Evolutionary conservation across 2,329 filamentous ascomycete genomes (phyloP).

Genomic region (Claviceps capensis): DNA sequence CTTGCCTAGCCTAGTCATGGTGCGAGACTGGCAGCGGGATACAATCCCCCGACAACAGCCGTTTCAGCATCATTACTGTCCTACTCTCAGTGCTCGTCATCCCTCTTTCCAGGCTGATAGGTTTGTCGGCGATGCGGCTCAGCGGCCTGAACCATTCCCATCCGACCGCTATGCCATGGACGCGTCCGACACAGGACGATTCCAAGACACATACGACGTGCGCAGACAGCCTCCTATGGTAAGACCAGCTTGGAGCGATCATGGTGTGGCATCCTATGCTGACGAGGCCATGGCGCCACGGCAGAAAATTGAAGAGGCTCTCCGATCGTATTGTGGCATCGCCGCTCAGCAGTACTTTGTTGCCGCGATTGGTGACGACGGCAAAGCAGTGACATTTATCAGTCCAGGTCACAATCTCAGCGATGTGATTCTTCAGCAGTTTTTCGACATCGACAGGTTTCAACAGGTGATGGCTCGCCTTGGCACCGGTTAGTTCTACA

Average conservation of each 20-base stretch:
- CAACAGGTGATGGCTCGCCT: conserved; percentile 23
- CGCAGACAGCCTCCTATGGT: conserved; percentile 26
- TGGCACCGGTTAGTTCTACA: conserved; percentile 22
- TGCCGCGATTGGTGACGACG: conserved; percentile 34
- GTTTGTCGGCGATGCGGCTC: conserved; percentile 14
- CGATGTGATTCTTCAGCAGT: conserved; percentile 26
- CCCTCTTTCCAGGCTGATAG: conserved; percentile 17
- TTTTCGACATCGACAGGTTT: conserved; percentile 33
- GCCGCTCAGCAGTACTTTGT: conserved; percentile 38
- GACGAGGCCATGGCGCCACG: conserved; percentile 1
- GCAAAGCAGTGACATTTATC: conserved; percentile 30
- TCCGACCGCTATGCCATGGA: conserved; percentile 17
- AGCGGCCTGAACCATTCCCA: conserved; percentile 18
- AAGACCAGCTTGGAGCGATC: conserved; percentile 6
- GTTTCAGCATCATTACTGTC: conserved; percentile 13
- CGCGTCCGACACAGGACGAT: conserved; percentile 19
- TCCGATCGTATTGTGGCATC: conserved; percentile 39
- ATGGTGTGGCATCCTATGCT: conserved; percentile 1
- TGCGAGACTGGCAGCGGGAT: conserved; percentile 26
- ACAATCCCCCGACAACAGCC: conserved; percentile 22
- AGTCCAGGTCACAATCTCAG: conserved; percentile 26
- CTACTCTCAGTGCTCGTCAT: conserved; percentile 14
- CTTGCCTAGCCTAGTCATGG: conserved; percentile 18
- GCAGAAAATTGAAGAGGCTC: conserved; percentile 36
- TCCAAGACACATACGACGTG: conserved; percentile 20